phyloP scores from a whole-genome alignment of 805 yeast species.

The Cyberlindnera suaveolens region DNA sequence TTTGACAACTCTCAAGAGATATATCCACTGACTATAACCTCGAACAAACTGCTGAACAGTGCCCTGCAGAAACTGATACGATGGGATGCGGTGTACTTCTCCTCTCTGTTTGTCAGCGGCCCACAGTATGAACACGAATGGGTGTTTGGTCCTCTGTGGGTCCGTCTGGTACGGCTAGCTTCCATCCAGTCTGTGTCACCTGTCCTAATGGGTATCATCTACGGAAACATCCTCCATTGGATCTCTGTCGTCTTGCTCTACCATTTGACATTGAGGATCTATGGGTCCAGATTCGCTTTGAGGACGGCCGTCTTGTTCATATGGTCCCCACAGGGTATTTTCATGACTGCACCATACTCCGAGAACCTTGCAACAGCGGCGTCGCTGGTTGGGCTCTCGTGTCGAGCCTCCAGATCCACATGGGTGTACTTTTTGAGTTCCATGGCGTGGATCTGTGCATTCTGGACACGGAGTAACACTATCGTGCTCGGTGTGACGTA shows the following conservation, averaged over 20 bases:
- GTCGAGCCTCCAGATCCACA: conserved; percentile 20
- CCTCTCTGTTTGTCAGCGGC: conserved; percentile 43
- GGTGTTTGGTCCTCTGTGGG: conserved; percentile 83
- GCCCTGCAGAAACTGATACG: conserved; percentile 43
- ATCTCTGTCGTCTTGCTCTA: conserved; percentile 43
- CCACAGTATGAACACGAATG: conserved; percentile 78
- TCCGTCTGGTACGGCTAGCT: conserved; percentile 36
- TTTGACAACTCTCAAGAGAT: conserved; percentile 1
- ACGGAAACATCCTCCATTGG: conserved; percentile 50
- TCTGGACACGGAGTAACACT: conserved; percentile 70
- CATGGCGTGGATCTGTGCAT: conserved; percentile 45
- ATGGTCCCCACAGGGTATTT: conserved; percentile 77
- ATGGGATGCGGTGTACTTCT: conserved; percentile 86
- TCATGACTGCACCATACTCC: conserved; percentile 66
- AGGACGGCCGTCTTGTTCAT: conserved; percentile 41
- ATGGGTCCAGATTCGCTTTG: conserved; percentile 25
- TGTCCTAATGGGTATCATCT: conserved; percentile 34
- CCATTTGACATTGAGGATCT: conserved; percentile 36
- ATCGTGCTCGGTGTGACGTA: conserved; percentile 65
- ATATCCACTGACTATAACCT: background rate
- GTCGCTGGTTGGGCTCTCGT: conserved; percentile 52
- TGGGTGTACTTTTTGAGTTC: conserved; percentile 13
- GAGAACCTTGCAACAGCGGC: conserved; percentile 66
- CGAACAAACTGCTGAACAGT: background rate
- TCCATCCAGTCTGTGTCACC: conserved; percentile 1